phyloP scores from a whole-genome alignment of 2,329 filamentous ascomycete genomes.

The Fusarium torulosum region DNA sequence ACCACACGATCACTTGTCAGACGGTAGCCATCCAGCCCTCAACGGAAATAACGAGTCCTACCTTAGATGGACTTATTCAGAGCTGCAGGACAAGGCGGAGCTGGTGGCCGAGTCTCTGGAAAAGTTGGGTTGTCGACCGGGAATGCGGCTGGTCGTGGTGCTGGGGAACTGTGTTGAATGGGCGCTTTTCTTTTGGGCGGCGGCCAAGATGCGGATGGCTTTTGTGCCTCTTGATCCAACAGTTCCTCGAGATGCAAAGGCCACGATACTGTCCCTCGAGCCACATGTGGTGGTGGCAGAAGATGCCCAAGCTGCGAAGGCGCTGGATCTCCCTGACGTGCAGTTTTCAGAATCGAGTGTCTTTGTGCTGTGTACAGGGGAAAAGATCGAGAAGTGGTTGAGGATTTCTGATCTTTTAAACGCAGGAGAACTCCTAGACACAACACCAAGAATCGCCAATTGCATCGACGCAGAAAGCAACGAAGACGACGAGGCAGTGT shows the following conservation, averaged over 20 bases:
- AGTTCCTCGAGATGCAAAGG: slow-evolving; percentile 39
- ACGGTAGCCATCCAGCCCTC: neutral
- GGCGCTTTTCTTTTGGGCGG: slow-evolving; percentile 55
- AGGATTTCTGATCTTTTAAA: slow-evolving; percentile 27
- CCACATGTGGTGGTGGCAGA: slow-evolving; percentile 53
- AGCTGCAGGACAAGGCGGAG: slow-evolving; percentile 46
- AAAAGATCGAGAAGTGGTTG: slow-evolving; percentile 39
- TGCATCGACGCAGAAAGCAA: neutral
- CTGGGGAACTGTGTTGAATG: slow-evolving; percentile 57
- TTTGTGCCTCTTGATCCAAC: slow-evolving; percentile 55
- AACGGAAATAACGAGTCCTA: slow-evolving; percentile 19
- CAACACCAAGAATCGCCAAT: neutral
- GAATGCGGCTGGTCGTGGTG: slow-evolving; percentile 51
- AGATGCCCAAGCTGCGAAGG: slow-evolving; percentile 42
- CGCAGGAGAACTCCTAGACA: neutral
- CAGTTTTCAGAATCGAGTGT: slow-evolving; percentile 6
- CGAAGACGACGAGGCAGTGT: slow-evolving; percentile 46
- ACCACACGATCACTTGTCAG: slow-evolving; percentile 23
- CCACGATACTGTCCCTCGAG: slow-evolving; percentile 42
- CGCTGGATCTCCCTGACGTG: slow-evolving; percentile 32
- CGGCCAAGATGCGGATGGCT: slow-evolving; percentile 51
- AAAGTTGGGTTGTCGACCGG: slow-evolving; percentile 43
- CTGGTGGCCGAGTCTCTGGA: slow-evolving; percentile 44
- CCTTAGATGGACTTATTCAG: slow-evolving; percentile 51
- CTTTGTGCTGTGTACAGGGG: slow-evolving; percentile 45